These are phyloP conservation scores for Mycena floridula DNA, from an alignment of 768 basidiomycete genomes.

Conservation along the genomic window DNA sequence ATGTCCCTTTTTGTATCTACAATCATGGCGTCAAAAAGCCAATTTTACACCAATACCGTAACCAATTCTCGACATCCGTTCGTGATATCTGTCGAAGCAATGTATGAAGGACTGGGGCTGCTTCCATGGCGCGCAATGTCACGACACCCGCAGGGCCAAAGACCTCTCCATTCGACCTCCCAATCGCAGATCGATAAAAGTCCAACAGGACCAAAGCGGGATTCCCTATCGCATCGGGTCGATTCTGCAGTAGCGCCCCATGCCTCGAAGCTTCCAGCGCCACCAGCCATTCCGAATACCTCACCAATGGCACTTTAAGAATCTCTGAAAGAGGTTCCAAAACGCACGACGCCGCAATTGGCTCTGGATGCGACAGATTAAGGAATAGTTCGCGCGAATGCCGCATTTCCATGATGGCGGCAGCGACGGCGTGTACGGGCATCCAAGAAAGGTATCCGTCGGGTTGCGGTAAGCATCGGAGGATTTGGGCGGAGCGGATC, in stretches of 20 bases:
- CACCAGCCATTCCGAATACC: slow-evolving; percentile 24
- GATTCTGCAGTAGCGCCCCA: background rate
- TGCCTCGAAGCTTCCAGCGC: slow-evolving; percentile 15
- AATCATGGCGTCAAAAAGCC: background rate
- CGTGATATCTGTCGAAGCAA: background rate
- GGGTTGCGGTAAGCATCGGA: slow-evolving; percentile 17
- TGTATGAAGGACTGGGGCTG: background rate
- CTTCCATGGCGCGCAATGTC: background rate
- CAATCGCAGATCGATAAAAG: slow-evolving; percentile 5
- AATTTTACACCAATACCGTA: background rate
- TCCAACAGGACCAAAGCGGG: slow-evolving; percentile 7
- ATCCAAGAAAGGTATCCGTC: slow-evolving; percentile 23
- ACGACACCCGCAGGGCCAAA: background rate
- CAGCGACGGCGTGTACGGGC: slow-evolving; percentile 24
- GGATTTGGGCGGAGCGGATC: slow-evolving; percentile 13
- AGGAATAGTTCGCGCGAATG: slow-evolving; percentile 9
- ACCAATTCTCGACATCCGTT: background rate
- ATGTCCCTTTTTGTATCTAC: too few species aligned
- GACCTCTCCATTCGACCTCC: background rate
- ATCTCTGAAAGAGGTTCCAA: slow-evolving; percentile 13
- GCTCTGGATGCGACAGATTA: slow-evolving; percentile 22
- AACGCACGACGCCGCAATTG: slow-evolving; percentile 16
- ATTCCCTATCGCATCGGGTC: background rate
- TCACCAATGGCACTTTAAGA: slow-evolving; percentile 22
- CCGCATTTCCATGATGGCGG: slow-evolving; percentile 20